phyloP scores from a whole-genome alignment of 345 rosid species.

The Citrus unshiu region DNA sequence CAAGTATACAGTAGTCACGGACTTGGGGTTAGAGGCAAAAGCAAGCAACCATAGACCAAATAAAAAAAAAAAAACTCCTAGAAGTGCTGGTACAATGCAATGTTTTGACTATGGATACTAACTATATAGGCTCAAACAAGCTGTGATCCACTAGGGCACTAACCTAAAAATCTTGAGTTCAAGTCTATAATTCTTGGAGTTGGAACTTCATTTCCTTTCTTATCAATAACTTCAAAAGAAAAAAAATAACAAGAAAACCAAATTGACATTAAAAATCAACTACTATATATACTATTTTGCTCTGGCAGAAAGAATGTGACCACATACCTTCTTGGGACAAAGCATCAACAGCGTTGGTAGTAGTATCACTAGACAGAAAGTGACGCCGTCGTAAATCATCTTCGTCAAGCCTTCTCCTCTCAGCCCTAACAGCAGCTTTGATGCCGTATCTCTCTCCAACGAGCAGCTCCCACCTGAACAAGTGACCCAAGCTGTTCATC shows the following conservation, averaged over 20 bases:
- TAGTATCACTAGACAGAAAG: slow-evolving; percentile 42
- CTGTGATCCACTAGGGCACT: background rate
- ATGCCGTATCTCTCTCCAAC: slow-evolving; percentile 94
- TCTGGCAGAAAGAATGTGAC: background rate
- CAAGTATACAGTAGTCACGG: background rate
- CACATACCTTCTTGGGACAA: slow-evolving; percentile 86
- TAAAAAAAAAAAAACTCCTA: background rate
- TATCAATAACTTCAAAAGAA: background rate
- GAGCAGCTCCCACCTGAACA: slow-evolving; percentile 88
- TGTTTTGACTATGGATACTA: background rate
- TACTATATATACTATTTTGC: background rate
- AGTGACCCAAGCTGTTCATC: slow-evolving; percentile 91
- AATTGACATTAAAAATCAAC: background rate
- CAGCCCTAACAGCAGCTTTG: slow-evolving; percentile 92
- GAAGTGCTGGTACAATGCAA: background rate
- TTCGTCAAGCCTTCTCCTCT: slow-evolving; percentile 68
- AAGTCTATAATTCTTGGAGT: background rate
- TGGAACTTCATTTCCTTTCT: background rate
- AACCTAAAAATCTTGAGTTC: background rate
- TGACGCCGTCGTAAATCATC: slow-evolving; percentile 57
- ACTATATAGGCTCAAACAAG: background rate
- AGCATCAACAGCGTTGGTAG: slow-evolving; percentile 61
- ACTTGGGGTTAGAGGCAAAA: background rate
- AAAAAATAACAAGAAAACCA: background rate
- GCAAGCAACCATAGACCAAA: background rate